Percentiles rank a stretch among this genome's conserved stretches.
Evolutionary conservation across 2,329 filamentous ascomycete genomes (phyloP).

Genomic region (Penicillium sp.): DNA sequence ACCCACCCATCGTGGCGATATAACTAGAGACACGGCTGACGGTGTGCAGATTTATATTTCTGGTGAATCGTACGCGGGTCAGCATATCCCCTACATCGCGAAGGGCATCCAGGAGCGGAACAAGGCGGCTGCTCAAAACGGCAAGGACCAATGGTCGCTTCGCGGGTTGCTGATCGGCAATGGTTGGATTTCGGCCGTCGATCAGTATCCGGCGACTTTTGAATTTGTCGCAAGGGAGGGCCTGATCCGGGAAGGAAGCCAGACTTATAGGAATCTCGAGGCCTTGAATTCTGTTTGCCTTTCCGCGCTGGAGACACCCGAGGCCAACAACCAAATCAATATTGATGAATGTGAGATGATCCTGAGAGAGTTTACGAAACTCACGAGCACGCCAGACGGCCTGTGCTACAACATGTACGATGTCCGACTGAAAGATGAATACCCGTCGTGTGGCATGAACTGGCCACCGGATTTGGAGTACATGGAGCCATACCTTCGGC

Average conservation of each 20-base stretch:
- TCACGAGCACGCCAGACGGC: constrained; percentile 59
- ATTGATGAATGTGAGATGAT: constrained; percentile 71
- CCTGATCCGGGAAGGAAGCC: constrained; percentile 66
- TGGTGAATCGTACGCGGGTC: constrained; percentile 94
- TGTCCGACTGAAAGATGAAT: constrained; percentile 75
- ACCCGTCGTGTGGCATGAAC: constrained; percentile 89
- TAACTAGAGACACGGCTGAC: constrained; percentile 7
- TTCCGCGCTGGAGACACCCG: constrained; percentile 57
- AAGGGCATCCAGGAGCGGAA: constrained; percentile 86
- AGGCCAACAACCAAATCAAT: constrained; percentile 63
- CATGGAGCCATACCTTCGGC: constrained; percentile 81
- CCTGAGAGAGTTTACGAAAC: constrained; percentile 66
- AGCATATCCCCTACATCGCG: constrained; percentile 97
- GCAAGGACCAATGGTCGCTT: constrained; percentile 66
- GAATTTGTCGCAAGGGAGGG: constrained; percentile 74
- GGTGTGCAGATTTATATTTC: constrained; percentile 75
- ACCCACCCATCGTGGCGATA: neutral
- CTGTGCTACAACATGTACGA: constrained; percentile 97
- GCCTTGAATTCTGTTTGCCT: constrained; percentile 67
- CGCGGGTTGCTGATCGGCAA: constrained; percentile 90
- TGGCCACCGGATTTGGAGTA: constrained; percentile 84
- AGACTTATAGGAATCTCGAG: constrained; percentile 64
- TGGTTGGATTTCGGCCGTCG: constrained; percentile 87
- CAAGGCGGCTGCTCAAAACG: constrained; percentile 50
- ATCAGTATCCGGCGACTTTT: constrained; percentile 88